Evolutionary conservation across 768 basidiomycete species (phyloP), one percentile per base, ranked within the genome.

Genomic region (Sporobolomyces phaffii): DNA sequence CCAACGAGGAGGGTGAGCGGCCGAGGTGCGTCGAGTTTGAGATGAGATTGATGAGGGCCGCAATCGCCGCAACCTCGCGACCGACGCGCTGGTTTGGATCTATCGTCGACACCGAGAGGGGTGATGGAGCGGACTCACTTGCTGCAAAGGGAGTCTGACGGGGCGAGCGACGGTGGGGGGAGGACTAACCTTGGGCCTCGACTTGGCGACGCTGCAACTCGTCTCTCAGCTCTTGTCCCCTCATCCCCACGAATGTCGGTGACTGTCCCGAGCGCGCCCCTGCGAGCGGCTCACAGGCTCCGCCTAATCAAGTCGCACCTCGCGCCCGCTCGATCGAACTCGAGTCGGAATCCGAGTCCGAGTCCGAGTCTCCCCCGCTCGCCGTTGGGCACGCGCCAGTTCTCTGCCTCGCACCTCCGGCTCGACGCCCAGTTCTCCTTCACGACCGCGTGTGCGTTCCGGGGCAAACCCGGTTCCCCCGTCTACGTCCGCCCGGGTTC

Each of bases 291-390:
- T 18, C 48, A 24, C 6, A 54, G 66, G 1, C 36, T 68, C 24
- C 34, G 47, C 0, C 61, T 47, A 1, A 9, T 68, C 28, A 13
- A 29, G 17, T 57, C 31, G 4, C 66, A 68, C 57, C 31, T 68
- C 28, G 5, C 34, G 11, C 54, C 22, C n/a, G n/a, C n/a, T n/a
- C n/a, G n/a, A n/a, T n/a, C n/a, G n/a, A n/a, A n/a, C n/a, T n/a
- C n/a, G n/a, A n/a, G n/a, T n/a, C n/a, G n/a, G n/a, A n/a, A n/a
- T n/a, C n/a, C n/a, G n/a, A n/a, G n/a, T n/a, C n/a, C n/a, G n/a
- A n/a, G n/a, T n/a, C n/a, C n/a, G n/a, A n/a, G n/a, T n/a, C n/a
- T 38, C 14, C 47, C 47, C 22, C 59, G 34, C 5, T 26, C 24
- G 31, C 14, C n/a, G 11, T 8, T 34, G 11, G 11, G 36, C n/a